Conservation (phyloP, 345 rosid species). For the Syzygium aromaticum region DNA sequence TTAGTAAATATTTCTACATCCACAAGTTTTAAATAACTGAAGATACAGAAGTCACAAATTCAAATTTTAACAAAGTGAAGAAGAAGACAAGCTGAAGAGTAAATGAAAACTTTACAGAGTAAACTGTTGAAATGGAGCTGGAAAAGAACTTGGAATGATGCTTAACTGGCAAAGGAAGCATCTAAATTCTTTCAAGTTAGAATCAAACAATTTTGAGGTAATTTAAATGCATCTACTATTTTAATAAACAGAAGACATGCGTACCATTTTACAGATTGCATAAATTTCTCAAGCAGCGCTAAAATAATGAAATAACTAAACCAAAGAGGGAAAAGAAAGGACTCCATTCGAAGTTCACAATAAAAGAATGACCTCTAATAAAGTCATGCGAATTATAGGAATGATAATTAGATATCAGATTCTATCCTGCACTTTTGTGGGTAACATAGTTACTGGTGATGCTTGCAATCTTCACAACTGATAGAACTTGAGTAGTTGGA, state of each 20-base stretch:
- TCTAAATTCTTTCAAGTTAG: neutral
- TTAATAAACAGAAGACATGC: neutral
- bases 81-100: neutral
- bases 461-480: neutral
- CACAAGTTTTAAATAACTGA: neutral
- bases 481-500: neutral
- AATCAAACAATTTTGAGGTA: neutral
- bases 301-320: neutral
- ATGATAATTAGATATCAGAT: neutral
- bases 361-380: neutral
- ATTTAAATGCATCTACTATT: neutral
- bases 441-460: neutral
- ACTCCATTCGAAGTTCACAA: neutral
- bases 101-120: neutral
- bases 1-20: neutral
- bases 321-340: neutral
- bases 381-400: neutral
- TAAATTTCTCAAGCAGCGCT: neutral
- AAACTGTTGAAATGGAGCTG: neutral
- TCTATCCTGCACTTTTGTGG: neutral
- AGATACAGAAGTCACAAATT: neutral
- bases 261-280: neutral
- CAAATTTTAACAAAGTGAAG: neutral
- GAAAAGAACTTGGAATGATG: neutral
- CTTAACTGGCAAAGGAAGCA: neutral